Evolutionary conservation across 2,329 filamentous ascomycete species (phyloP).

Genomic region (Stemphylium lycopersici): DNA sequence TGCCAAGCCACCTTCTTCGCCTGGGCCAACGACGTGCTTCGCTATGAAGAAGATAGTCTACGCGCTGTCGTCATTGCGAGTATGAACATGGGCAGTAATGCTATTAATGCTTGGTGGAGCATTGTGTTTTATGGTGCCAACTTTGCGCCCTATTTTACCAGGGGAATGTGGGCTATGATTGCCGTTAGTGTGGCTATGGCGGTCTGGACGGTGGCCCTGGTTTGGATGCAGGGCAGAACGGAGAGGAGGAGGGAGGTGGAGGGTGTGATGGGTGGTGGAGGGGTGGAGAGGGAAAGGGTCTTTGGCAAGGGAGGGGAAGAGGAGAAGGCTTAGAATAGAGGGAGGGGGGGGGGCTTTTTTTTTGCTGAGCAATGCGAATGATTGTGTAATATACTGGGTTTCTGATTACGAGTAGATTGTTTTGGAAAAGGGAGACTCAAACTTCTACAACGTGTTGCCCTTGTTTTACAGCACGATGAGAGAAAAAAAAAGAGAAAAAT

Average conservation of each 20-base stretch:
- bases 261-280: neutral
- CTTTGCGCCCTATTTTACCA: constrained; percentile 69
- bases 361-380: no score
- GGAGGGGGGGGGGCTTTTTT: no score
- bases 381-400: no score
- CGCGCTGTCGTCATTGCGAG: constrained; percentile 71
- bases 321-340: neutral
- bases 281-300: neutral
- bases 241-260: constrained; percentile 43
- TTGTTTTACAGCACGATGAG: no score
- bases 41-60: constrained; percentile 67
- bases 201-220: constrained; percentile 64
- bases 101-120: constrained; percentile 75
- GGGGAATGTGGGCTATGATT: constrained; percentile 78
- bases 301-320: neutral
- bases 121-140: constrained; percentile 73
- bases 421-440: no score
- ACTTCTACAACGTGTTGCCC: no score
- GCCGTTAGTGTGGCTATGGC: constrained; percentile 64
- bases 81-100: constrained; percentile 67
- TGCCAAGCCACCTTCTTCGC: constrained; percentile 78
- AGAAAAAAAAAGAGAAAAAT: no score
- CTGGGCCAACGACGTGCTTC: constrained; percentile 75
- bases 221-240: constrained; percentile 53
- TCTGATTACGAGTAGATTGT: no score